Base-by-base conservation (phyloP, 2,329 filamentous ascomycete genomes). In the Cladophialophora chaetospira region DNA sequence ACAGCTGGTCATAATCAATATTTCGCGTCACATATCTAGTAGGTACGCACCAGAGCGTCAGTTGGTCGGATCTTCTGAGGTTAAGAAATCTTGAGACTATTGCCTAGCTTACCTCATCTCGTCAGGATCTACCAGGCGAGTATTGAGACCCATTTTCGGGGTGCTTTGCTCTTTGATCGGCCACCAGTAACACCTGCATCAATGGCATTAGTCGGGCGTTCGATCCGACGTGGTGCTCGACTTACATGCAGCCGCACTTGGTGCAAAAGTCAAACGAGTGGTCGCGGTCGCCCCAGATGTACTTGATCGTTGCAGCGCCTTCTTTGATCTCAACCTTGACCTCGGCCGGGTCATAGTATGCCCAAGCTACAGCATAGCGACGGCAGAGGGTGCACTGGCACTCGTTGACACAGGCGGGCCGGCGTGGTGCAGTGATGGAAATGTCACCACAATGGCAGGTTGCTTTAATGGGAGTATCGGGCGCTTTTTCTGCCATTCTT, bases 271-370 rank as follows among this genome's bases (percentile, higher is more conserved):
- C 21, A n/a, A 44, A 44, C 2, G 40, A 44, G 10, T 21, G 21
- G 19, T 44, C 40, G 17, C 40, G 40, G 40, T 44, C 40, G 17
- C 40, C 40, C 40, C 40, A 44, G 40, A 44, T 44, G 40, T 44
- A 44, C 40, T 44, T 19, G 8, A 6, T 44, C 5, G 40, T 44
- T 25, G 21, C 21, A 4, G 40, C 13, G 40, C 40, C 40, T n/a
- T 6, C 17, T 23, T 44, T 44, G 19, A 23, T 26, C 10, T 44
- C 40, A 3, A 44, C 6, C 40, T 44, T 26, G 40, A 44, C 40
- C 25, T 44, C 40, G 21, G 17, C 40, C 11, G 40, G 40, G 21
- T 44, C 17, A 23, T 44, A 44, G 40, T 44, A 44, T 19, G 17
- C 40, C 40, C 40, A 44, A 9, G 40, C 40, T 6, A 13, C 21